Conservation (phyloP, 1,284 basidiomycete species). For the Pseudozyma sp. region DNA sequence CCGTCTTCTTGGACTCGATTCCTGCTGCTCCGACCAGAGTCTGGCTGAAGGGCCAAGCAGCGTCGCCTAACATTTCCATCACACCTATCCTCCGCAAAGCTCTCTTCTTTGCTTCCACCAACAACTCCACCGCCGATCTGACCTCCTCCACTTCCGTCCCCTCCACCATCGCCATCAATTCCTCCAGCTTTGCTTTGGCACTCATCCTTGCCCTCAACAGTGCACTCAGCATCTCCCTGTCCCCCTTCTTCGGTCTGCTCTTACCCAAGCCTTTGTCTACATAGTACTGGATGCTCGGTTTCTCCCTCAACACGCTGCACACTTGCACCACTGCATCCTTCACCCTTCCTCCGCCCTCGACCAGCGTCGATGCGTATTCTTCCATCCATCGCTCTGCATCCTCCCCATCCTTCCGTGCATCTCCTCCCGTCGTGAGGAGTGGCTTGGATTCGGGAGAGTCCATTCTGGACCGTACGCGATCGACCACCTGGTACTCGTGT, state of each 20-base stretch:
- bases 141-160: neutral
- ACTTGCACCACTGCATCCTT: constrained; percentile 10
- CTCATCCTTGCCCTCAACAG: constrained; percentile 13
- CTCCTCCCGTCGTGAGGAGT: neutral
- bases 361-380: neutral
- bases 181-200: constrained; percentile 7
- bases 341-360: neutral
- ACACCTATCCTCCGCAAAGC: constrained; percentile 7
- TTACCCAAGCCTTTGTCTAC: constrained; percentile 26
- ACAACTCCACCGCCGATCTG: neutral
- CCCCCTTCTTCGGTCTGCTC: constrained; percentile 6
- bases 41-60: constrained; percentile 17
- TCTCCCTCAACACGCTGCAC: constrained; percentile 8
- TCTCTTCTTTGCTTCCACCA: constrained; percentile 9
- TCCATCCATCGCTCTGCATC: constrained; percentile 8
- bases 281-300: constrained; percentile 45
- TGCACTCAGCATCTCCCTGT: constrained; percentile 13
- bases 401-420: neutral
- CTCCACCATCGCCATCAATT: neutral
- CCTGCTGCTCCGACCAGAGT: neutral
- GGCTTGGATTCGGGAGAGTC: neutral
- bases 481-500: constrained; percentile 47
- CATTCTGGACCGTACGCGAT: constrained; percentile 12
- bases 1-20: constrained; percentile 8
- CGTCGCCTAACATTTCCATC: neutral